phyloP scores from a whole-genome alignment of 176 grass and related monocot genomes.

The Carex pumila region DNA sequence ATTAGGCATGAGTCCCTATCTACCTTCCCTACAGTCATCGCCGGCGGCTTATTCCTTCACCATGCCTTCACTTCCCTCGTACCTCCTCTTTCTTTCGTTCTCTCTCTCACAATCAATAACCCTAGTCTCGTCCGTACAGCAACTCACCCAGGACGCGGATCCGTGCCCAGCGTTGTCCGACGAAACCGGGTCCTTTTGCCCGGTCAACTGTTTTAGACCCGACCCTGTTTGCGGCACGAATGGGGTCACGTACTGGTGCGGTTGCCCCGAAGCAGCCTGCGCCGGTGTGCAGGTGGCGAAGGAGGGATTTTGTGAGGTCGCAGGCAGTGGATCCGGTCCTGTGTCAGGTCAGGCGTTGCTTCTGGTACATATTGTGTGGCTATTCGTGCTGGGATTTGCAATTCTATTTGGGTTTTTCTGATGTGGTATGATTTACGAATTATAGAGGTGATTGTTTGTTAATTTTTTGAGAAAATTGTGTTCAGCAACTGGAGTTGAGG shows the following conservation, averaged over 20 bases:
- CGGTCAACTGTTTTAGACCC: slow-evolving; percentile 68
- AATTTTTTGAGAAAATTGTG: slow-evolving; percentile 1
- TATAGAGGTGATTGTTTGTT: neutral
- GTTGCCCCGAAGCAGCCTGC: slow-evolving; percentile 71
- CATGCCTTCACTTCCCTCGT: slow-evolving; percentile 27
- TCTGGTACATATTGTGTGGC: slow-evolving; percentile 91
- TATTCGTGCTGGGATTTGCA: slow-evolving; percentile 73
- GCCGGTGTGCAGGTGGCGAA: slow-evolving; percentile 54
- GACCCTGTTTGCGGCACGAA: slow-evolving; percentile 78
- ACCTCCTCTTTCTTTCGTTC: slow-evolving; percentile 22
- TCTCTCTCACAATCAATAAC: slow-evolving; percentile 32
- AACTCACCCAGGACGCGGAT: neutral
- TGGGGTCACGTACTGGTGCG: slow-evolving; percentile 81
- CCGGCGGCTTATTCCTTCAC: slow-evolving; percentile 25
- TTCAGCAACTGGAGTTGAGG: neutral
- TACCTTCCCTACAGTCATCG: slow-evolving; percentile 24
- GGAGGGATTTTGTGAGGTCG: slow-evolving; percentile 72
- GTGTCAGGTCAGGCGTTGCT: slow-evolving; percentile 74
- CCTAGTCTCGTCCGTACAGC: slow-evolving; percentile 30
- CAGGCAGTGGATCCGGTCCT: slow-evolving; percentile 38
- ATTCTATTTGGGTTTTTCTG: slow-evolving; percentile 84
- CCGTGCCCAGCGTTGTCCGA: slow-evolving; percentile 39
- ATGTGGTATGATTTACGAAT: neutral
- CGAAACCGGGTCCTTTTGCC: slow-evolving; percentile 32
- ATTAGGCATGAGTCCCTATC: too few relatives aligned